Percentiles rank a stretch among this genome's conserved stretches.
phyloP scores from a whole-genome alignment of 2,329 filamentous ascomycete genomes.

The Metarhizium brunneum region DNA sequence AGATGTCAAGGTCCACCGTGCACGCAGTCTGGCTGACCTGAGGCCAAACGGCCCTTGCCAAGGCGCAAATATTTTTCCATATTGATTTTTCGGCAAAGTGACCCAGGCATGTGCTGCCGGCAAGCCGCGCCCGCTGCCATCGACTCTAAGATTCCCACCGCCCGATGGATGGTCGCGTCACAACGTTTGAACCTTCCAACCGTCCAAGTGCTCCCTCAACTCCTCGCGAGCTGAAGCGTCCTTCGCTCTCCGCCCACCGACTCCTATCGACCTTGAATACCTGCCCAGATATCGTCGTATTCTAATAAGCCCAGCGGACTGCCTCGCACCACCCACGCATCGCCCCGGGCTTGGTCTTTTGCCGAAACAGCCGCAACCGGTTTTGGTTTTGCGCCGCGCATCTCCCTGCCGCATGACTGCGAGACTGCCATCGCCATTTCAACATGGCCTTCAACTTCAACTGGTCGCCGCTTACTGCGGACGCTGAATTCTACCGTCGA shows the following conservation, averaged over 20 bases:
- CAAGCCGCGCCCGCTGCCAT: neutral
- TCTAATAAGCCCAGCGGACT: too few relatives aligned
- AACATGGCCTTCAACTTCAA: conserved; percentile 99
- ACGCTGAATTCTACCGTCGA: conserved; percentile 81
- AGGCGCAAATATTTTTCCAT: too few relatives aligned
- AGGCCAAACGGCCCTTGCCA: too few relatives aligned
- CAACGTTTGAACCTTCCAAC: too few relatives aligned
- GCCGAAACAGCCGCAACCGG: too few relatives aligned
- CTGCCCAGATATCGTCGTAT: too few relatives aligned
- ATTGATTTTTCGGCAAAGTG: too few relatives aligned
- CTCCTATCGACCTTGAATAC: neutral
- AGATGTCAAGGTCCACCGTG: too few relatives aligned
- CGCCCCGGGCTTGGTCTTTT: neutral
- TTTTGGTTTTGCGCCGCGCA: conserved; percentile 1
- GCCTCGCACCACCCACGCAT: neutral
- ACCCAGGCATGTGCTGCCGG: neutral
- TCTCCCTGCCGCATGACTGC: conserved; percentile 21
- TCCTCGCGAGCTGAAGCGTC: neutral
- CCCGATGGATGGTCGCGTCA: too few relatives aligned
- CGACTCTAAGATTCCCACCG: too few relatives aligned
- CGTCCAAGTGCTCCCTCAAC: too few relatives aligned
- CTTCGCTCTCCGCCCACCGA: neutral
- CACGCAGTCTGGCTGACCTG: too few relatives aligned
- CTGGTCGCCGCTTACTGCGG: conserved; percentile 97
- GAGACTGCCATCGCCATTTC: conserved; percentile 33